Evolutionary conservation across 2,329 filamentous ascomycete genomes (phyloP).

Genomic region (Alternaria sp.): DNA sequence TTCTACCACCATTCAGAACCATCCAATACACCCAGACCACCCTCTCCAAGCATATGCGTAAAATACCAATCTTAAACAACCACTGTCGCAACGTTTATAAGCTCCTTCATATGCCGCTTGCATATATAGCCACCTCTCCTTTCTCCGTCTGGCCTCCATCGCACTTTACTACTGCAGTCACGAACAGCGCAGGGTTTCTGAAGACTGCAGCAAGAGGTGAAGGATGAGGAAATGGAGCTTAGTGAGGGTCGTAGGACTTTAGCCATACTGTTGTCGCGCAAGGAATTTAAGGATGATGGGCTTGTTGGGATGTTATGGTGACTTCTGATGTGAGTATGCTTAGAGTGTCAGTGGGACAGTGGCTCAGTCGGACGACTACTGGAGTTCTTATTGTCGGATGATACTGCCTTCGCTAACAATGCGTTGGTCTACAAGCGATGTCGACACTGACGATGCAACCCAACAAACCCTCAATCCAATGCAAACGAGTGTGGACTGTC

Average conservation of each 20-base stretch:
- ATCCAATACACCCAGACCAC: background rate
- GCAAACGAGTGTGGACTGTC: background rate
- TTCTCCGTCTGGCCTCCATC: background rate
- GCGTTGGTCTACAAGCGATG: background rate
- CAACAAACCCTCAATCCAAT: background rate
- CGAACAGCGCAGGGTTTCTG: slow-evolving; percentile 2
- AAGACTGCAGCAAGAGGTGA: background rate
- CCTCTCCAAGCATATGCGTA: background rate
- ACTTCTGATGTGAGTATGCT: background rate
- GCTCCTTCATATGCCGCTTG: slow-evolving; percentile 1
- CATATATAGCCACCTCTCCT: background rate
- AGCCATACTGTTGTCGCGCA: background rate
- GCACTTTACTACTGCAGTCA: background rate
- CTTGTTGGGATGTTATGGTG: background rate
- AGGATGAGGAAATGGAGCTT: background rate
- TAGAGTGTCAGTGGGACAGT: background rate
- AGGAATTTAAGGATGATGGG: too few species aligned
- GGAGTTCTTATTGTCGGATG: background rate
- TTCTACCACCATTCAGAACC: background rate
- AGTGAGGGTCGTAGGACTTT: background rate
- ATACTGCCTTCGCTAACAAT: background rate
- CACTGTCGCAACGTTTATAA: background rate
- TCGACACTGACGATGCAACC: background rate
- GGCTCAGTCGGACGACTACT: background rate
- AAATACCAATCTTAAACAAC: slow-evolving; percentile 3